A percentile compares a stretch with the other conserved stretches of the same genome.
Conservation (phyloP, 1,284 basidiomycete genomes). For the Wallemia hederae region DNA sequence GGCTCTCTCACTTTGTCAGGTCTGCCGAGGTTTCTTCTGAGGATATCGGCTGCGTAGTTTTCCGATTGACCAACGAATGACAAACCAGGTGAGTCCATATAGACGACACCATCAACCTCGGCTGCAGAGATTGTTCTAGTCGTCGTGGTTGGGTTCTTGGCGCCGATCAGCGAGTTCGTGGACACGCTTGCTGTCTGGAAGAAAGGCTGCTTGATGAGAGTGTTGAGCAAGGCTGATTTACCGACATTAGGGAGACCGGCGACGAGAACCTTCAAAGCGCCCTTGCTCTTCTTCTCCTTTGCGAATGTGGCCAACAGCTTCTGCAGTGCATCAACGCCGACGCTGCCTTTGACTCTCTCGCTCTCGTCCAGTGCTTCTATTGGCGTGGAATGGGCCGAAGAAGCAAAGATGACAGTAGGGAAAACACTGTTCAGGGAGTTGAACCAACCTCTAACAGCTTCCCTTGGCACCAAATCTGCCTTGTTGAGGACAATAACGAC, state of each 20-base stretch:
- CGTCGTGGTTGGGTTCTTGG: constrained; percentile 36
- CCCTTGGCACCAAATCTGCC: constrained; percentile 57
- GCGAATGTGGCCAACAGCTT: constrained; percentile 16
- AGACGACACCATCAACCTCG: constrained; percentile 22
- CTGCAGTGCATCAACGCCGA: constrained; percentile 25
- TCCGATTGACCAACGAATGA: constrained; percentile 15
- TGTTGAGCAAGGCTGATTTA: constrained; percentile 56
- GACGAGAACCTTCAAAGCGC: constrained; percentile 32
- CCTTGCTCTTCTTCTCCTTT: constrained; percentile 17
- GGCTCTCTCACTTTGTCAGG: constrained; percentile 73
- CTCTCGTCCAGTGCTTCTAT: constrained; percentile 14
- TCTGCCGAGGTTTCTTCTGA: constrained; percentile 50
- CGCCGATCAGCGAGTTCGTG: constrained; percentile 23
- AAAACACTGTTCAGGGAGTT: constrained; percentile 32
- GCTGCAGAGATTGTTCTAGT: constrained; percentile 24
- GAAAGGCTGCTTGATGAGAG: constrained; percentile 27
- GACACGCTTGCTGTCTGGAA: constrained; percentile 17
- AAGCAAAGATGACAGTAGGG: constrained; percentile 52
- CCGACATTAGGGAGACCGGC: constrained; percentile 49
- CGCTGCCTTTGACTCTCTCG: constrained; percentile 19
- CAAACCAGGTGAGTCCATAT: constrained; percentile 66
- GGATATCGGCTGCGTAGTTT: constrained; percentile 24
- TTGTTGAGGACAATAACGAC: constrained; percentile 56
- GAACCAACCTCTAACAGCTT: constrained; percentile 50
- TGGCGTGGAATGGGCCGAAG: constrained; percentile 27